Conservation (phyloP, 2,329 filamentous ascomycete genomes). For the Rachicladosporium sp. region DNA sequence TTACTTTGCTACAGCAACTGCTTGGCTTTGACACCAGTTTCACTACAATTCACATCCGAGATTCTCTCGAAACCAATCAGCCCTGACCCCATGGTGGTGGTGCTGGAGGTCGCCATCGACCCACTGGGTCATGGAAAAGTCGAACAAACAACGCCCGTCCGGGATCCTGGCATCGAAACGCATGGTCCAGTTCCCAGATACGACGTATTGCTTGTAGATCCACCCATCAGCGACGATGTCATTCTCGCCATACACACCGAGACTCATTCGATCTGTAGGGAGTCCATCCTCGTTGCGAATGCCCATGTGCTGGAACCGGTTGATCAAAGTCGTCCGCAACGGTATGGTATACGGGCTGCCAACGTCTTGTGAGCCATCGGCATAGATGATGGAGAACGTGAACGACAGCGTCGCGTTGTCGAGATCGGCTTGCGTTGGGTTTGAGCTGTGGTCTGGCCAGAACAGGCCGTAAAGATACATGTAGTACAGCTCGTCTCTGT, state of each 20-base stretch:
- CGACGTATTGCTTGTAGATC: constrained; percentile 1
- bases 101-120: background rate
- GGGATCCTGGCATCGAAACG: background rate
- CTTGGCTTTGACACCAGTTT: too few species aligned
- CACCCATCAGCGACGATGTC: background rate
- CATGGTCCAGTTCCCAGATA: background rate
- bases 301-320: background rate
- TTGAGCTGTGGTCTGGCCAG: background rate
- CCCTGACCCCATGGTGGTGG: background rate
- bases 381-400: constrained; percentile 1
- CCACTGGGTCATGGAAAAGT: background rate
- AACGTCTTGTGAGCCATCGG: background rate
- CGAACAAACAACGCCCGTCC: constrained; percentile 1
- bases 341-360: background rate
- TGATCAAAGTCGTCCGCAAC: background rate
- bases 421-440: background rate
- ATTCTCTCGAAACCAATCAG: too few species aligned
- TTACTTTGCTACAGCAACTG: too few species aligned
- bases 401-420: background rate
- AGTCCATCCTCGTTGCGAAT: background rate
- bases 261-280: background rate
- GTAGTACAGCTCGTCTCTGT: background rate
- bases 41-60: too few species aligned
- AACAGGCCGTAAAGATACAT: too few species aligned
- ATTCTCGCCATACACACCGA: background rate